Percentiles rank a stretch among this genome's conserved stretches.
These are phyloP conservation scores for Claviceps sp. DNA, from an alignment of 2,329 filamentous ascomycete genomes.

Conservation along the genomic window DNA sequence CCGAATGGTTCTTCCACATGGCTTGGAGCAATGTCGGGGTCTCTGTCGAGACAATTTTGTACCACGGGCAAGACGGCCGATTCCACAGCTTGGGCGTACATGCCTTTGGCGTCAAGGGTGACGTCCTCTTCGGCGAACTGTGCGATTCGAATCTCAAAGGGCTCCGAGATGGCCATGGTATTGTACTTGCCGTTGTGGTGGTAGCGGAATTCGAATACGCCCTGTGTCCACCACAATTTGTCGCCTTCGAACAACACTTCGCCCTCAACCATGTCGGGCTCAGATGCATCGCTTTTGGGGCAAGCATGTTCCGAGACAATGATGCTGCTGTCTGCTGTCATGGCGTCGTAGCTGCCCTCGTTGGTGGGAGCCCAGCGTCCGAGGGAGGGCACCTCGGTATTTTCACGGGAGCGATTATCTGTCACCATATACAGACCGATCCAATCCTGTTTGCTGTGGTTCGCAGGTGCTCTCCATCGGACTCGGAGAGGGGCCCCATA, in stretches of 20 bases:
- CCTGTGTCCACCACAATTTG: slow-evolving; percentile 94
- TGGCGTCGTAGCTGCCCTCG: slow-evolving; percentile 60
- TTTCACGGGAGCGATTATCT: slow-evolving; percentile 76
- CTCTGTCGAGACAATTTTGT: slow-evolving; percentile 82
- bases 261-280: slow-evolving; percentile 52
- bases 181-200: slow-evolving; percentile 88
- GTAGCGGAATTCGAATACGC: slow-evolving; percentile 93
- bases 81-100: slow-evolving; percentile 60
- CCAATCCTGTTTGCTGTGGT: slow-evolving; percentile 88
- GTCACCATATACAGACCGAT: slow-evolving; percentile 92
- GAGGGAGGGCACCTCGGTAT: slow-evolving; percentile 71
- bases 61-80: slow-evolving; percentile 67
- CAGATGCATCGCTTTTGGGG: slow-evolving; percentile 35
- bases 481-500: slow-evolving; percentile 86
- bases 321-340: slow-evolving; percentile 64
- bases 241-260: slow-evolving; percentile 83
- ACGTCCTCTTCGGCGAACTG: slow-evolving; percentile 68
- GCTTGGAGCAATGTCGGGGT: slow-evolving; percentile 79
- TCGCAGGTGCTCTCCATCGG: slow-evolving; percentile 76
- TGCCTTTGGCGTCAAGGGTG: slow-evolving; percentile 42
- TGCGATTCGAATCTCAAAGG: slow-evolving; percentile 78
- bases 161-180: slow-evolving; percentile 85
- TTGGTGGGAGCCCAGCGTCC: slow-evolving; percentile 83
- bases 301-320: slow-evolving; percentile 52
- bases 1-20: slow-evolving; percentile 74